These are phyloP conservation scores for Jaltomata sinuosa DNA, from an alignment of 257 asterid species.

Conservation along the genomic window DNA sequence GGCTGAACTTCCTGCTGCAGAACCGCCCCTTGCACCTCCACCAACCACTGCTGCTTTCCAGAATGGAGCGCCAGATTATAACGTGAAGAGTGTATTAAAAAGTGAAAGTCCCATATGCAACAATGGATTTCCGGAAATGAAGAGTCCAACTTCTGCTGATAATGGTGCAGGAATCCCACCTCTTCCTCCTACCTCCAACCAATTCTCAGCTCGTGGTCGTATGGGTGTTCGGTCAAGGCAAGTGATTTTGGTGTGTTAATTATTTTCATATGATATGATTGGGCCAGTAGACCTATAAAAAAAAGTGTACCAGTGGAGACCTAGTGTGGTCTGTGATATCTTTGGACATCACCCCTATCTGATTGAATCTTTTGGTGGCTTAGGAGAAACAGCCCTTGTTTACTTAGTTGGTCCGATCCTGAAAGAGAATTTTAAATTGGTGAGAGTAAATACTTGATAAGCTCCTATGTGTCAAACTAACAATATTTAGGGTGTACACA, in stretches of 20 bases:
- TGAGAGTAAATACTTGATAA: neutral
- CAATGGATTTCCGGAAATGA: slow-evolving; percentile 51
- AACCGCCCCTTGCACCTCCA: slow-evolving; percentile 72
- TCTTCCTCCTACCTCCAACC: slow-evolving; percentile 87
- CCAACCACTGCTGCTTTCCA: slow-evolving; percentile 58
- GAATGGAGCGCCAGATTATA: slow-evolving; percentile 71
- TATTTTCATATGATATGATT: neutral
- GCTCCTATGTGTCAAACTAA: neutral
- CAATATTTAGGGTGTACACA: neutral
- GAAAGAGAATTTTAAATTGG: neutral
- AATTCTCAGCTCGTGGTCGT: slow-evolving; percentile 75
- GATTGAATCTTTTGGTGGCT: neutral
- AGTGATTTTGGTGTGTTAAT: neutral
- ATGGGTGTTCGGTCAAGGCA: slow-evolving; percentile 85
- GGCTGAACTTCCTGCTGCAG: slow-evolving; percentile 56
- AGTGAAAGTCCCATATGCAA: slow-evolving; percentile 30
- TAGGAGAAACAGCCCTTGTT: neutral
- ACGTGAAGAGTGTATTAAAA: slow-evolving; percentile 54
- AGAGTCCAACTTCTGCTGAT: slow-evolving; percentile 46
- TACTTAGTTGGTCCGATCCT: neutral
- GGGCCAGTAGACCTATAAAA: neutral
- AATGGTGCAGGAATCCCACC: slow-evolving; percentile 83
- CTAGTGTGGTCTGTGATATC: neutral
- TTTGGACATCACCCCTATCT: neutral
- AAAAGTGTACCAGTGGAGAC: neutral